Evolutionary conservation across 2,329 filamentous ascomycete species (phyloP).

Genomic region (Fusarium sterilihyphosum): DNA sequence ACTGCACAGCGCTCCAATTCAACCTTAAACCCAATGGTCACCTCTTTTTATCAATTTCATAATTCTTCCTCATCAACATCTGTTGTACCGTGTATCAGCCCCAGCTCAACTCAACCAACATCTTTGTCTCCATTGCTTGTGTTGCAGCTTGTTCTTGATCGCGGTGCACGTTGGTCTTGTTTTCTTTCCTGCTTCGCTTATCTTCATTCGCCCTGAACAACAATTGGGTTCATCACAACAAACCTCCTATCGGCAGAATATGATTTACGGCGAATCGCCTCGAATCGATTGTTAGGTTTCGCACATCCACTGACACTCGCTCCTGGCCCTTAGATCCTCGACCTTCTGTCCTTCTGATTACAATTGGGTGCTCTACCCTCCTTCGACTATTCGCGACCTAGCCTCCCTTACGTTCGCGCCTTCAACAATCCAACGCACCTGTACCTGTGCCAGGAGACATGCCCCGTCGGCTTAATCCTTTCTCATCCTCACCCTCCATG

Average conservation of each 20-base stretch:
- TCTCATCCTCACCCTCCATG: slow-evolving; percentile 61
- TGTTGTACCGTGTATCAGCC: slow-evolving; percentile 18
- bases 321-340: slow-evolving; percentile 13
- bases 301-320: slow-evolving; percentile 21
- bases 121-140: slow-evolving; percentile 18
- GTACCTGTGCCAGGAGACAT: slow-evolving; percentile 55
- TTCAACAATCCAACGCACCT: slow-evolving; percentile 16
- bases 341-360: neutral
- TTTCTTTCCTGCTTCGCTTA: neutral
- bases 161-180: slow-evolving; percentile 17
- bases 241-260: slow-evolving; percentile 26
- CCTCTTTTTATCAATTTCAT: slow-evolving; percentile 27
- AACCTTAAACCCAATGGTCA: slow-evolving; percentile 32
- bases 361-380: slow-evolving; percentile 6
- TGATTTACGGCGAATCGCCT: slow-evolving; percentile 22
- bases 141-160: slow-evolving; percentile 12
- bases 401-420: slow-evolving; percentile 11
- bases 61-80: slow-evolving; percentile 33
- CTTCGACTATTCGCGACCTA: slow-evolving; percentile 10
- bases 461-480: slow-evolving; percentile 70
- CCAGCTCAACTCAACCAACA: slow-evolving; percentile 16
- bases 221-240: neutral
- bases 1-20: slow-evolving; percentile 15
- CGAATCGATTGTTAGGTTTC: slow-evolving; percentile 15
- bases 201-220: slow-evolving; percentile 8